Percentiles rank a stretch among this genome's conserved stretches.
Conservation (phyloP, 495 filamentous ascomycete genomes). For the Hypoxylon lenormandii region DNA sequence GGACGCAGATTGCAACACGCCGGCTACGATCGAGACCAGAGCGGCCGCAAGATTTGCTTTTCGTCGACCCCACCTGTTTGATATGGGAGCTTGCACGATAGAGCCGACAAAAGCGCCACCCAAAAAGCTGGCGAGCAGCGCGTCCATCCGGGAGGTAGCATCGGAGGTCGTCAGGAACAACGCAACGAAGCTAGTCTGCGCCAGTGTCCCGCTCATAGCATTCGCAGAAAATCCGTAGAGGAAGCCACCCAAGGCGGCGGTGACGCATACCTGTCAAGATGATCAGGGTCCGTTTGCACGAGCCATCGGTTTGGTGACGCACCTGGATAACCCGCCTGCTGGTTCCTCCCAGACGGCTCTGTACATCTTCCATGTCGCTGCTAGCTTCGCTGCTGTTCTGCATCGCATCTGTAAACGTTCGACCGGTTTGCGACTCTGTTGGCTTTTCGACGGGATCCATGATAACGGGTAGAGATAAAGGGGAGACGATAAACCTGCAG, state of each 20-base stretch:
- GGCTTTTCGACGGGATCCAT: neutral
- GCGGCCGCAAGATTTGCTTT: conserved; percentile 1
- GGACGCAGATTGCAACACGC: conserved; percentile 37
- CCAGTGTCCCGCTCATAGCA: conserved; percentile 13
- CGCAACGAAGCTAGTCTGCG: conserved; percentile 7
- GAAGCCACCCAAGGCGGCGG: conserved; percentile 9
- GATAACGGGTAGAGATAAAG: neutral
- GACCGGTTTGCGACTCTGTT: neutral
- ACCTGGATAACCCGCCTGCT: conserved; percentile 12
- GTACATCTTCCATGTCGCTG: neutral
- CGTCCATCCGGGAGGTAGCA: conserved; percentile 9
- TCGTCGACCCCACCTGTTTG: conserved; percentile 8
- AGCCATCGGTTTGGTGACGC: neutral
- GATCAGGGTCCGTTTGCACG: neutral
- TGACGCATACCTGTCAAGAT: conserved; percentile 7
- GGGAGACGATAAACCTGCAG: neutral
- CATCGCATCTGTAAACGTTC: neutral
- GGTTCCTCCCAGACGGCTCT: neutral
- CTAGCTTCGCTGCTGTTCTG: neutral
- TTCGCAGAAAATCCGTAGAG: conserved; percentile 17
- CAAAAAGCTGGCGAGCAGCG: conserved; percentile 3
- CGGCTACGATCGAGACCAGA: conserved; percentile 22
- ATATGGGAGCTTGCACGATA: conserved; percentile 8
- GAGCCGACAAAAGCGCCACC: conserved; percentile 12
- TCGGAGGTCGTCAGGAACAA: conserved; percentile 2